phyloP scores from a whole-genome alignment of 305 asterid species.

The Striga hermonthica region DNA sequence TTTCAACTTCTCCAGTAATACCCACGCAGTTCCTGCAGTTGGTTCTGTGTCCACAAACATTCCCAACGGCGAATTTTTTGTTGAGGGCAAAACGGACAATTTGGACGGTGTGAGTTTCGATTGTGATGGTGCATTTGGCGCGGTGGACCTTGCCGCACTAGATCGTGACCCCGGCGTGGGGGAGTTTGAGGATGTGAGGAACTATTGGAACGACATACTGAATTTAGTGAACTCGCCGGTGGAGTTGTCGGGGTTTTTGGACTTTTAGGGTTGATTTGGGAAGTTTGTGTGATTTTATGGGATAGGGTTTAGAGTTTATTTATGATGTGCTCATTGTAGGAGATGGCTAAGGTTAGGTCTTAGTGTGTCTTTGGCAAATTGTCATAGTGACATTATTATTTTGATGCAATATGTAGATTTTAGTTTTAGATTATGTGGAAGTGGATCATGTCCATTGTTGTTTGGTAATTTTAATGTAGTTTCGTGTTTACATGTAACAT shows the following conservation, averaged over 20 bases:
- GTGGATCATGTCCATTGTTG: too few species aligned
- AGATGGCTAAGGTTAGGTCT: too few species aligned
- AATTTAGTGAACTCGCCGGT: constrained; percentile 39
- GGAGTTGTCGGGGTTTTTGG: constrained; percentile 28
- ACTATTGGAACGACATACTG: constrained; percentile 42
- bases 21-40: constrained; percentile 26
- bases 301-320: too few species aligned
- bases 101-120: not conserved
- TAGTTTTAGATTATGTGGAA: too few species aligned
- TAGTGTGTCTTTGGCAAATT: too few species aligned
- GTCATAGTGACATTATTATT: too few species aligned
- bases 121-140: constrained; percentile 21
- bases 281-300: not conserved
- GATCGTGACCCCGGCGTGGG: constrained; percentile 23
- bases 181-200: constrained; percentile 35
- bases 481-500: too few species aligned
- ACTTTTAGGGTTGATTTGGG: constrained; percentile 25
- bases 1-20: constrained; percentile 37
- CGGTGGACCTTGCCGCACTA: constrained; percentile 25
- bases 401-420: too few species aligned
- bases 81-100: constrained; percentile 32
- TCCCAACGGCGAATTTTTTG: constrained; percentile 21
- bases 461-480: too few species aligned
- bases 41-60: not conserved
- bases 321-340: too few species aligned